Evolutionary conservation across 495 filamentous ascomycete genomes (phyloP), one percentile per base, ranked within the genome.

Genomic region (Hypoxylon cercidicola): DNA sequence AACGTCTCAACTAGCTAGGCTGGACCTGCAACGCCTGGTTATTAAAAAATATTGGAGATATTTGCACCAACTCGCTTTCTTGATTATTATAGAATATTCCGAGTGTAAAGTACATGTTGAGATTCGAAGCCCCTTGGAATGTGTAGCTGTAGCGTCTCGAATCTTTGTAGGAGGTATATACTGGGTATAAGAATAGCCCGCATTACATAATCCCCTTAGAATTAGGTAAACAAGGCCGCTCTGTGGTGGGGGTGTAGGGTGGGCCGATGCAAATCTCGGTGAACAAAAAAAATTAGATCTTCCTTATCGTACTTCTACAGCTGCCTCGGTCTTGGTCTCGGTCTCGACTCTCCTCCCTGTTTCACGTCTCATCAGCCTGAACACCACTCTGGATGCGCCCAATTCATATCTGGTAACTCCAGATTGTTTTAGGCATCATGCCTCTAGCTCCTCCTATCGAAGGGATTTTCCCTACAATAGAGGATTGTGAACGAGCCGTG

Each of bases 401-500:
- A 23, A 52, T 52, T 32, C 15, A 35, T 13, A 43, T 34, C 41
- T 47, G 35, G 56, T 16, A 47, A 8, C 3, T 40, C 45, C 7
- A 34, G 1, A 12, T 51, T 9, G 12, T 41, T 18, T 45, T 16
- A 15, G 12, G 25, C 25, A 66, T 23, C 16, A 73, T 73, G 71
- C 55, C 62, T 48, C 48, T 73, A 39, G 68, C 58, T n/a, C 68
- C 71, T 21, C 71, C 71, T 15, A 39, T 68, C 25, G 68, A 71
- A 37, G 68, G 68, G 5, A 55, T 68, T 10, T 73, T 54, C 44
- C 51, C 68, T 48, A 64, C 68, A 7, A 64, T 70, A 60, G 64
- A 61, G 11, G 71, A 69, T 12, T 71, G 68, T 23, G 52, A 66
- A 37, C 60, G 44, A 13, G 55, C 60, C 16, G 64, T 69, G 11